Evolutionary conservation across 2,329 filamentous ascomycete species (phyloP).

Genomic region (Colletotrichum agaves): DNA sequence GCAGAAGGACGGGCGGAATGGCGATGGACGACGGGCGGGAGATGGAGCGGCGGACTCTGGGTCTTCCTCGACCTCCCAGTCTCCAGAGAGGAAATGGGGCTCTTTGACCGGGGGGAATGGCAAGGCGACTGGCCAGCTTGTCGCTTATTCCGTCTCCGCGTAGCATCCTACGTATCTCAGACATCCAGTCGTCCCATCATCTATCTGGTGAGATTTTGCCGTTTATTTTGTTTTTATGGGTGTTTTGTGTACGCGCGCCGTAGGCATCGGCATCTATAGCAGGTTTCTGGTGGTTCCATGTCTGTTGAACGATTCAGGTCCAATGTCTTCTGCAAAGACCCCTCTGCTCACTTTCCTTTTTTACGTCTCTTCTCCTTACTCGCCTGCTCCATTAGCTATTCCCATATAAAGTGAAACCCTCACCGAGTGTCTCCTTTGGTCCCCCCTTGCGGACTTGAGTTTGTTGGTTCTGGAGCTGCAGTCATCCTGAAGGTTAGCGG

Average conservation of each 20-base stretch:
- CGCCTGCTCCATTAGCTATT: neutral
- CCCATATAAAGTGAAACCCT: slow-evolving; percentile 17
- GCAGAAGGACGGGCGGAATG: slow-evolving; percentile 20
- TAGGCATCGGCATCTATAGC: neutral
- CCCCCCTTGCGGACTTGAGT: neutral
- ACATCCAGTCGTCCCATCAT: slow-evolving; percentile 11
- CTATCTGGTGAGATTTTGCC: neutral
- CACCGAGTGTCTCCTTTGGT: slow-evolving; percentile 9
- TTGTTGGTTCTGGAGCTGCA: slow-evolving; percentile 12
- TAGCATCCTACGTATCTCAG: slow-evolving; percentile 13
- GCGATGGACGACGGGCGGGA: slow-evolving; percentile 11
- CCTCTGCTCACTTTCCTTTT: neutral
- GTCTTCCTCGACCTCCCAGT: neutral
- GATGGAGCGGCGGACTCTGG: too few relatives aligned
- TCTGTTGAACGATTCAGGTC: neutral
- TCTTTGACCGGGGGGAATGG: neutral
- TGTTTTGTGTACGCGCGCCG: neutral
- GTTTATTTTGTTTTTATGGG: slow-evolving; percentile 1
- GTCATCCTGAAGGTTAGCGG: neutral
- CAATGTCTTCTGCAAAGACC: neutral
- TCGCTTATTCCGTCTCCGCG: slow-evolving; percentile 4
- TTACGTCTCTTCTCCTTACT: neutral
- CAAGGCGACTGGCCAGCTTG: neutral
- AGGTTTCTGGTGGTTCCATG: neutral
- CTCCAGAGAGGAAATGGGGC: neutral